Evolutionary conservation across 2,329 filamentous ascomycete species (phyloP), one percentile per base, ranked within the genome.

Genomic region (Cucurbitaria berberidis): DNA sequence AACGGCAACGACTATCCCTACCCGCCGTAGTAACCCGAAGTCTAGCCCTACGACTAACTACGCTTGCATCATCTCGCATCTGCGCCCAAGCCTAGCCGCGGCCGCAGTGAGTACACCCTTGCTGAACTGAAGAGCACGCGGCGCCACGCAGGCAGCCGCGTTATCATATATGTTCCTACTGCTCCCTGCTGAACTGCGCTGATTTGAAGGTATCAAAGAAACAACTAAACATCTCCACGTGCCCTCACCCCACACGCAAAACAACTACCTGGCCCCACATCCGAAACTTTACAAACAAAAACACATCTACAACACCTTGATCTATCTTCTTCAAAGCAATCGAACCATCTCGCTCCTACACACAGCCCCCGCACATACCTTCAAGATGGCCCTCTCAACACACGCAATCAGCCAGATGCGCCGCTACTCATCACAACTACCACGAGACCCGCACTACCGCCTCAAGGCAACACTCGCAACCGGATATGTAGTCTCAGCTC

Each of bases 381-480:
- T 26, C 53, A 65, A 45, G 47, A 75, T 74, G 72, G 62, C 68
- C 6, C 29, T 71, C 48, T 62, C 69, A 38, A 62, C 70, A 50
- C 70, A 73, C 51, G 64, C 66, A 26, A 39, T 73, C 36, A 51
- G 63, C 43, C 67, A 70, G 18, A 48, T 75, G 30, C 69, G 74
- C 41, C 72, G 67, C 46, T 76, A 76, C 64, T 74, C 73, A 0
- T 68, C 72, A 16, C 58, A 62, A 16, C 42, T 70, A 13, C 68
- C 70, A 1, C 72, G 68, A 51, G 70, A 75, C 40, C 72, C 72
- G 0, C 70, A 67, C 55, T 73, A 69, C 57, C 59, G 63, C 5
- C 66, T 75, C 46, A 73, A 75, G 53, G 69, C 69, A 21, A 64
- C 62, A 7, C 67, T 75, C 11, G 72, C 73, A 58, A 75, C 70